Evolutionary conservation across 352 stramenopile species (phyloP), one percentile per base, ranked within the genome.

Genomic region (Pythium myriotylum): DNA sequence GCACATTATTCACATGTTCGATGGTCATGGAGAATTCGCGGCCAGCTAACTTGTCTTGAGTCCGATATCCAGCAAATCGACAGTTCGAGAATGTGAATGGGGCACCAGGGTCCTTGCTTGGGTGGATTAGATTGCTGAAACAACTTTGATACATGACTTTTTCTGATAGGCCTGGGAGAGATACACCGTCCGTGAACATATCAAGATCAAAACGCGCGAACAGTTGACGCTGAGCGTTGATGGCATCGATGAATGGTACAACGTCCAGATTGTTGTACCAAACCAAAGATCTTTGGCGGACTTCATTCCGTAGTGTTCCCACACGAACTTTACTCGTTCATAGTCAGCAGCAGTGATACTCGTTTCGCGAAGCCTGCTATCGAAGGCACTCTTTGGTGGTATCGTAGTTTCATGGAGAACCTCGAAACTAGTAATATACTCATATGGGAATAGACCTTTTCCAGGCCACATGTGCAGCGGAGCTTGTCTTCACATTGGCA

Each of bases 211-310:
- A 62, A 17, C 14, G 7, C n/a, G 29, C 43, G 42, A 39, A 62
- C 3, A 62, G 33, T 29, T 41, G 19, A 29, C 54, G 40, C 24
- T 62, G 40, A 8, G 26, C 26, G 14, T 59, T 45, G 4, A 68
- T 42, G 7, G 65, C 65, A n/a, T 58, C 29, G 23, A 72, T 48
- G 39, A 73, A 78, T 19, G 66, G 66, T 17, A 42, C 27, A 24
- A 77, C 70, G 61, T 77, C 70, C 8, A 74, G 57, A 61, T 72
- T 74, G 40, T 72, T 77, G 37, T 77, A 74, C 67, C 70, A 79
- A n/a, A 71, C 51, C 4, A 78, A 37, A 78, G 40, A 41, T 78
- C 67, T 29, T 73, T 70, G 48, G 75, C 48, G 0, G 40, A 48
- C 17, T 78, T 73, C 70, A 75, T 78, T 4, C 61, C 32, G 52